Conservation (phyloP, 2,329 filamentous ascomycete genomes). For the Plenodomus lindquistii region DNA sequence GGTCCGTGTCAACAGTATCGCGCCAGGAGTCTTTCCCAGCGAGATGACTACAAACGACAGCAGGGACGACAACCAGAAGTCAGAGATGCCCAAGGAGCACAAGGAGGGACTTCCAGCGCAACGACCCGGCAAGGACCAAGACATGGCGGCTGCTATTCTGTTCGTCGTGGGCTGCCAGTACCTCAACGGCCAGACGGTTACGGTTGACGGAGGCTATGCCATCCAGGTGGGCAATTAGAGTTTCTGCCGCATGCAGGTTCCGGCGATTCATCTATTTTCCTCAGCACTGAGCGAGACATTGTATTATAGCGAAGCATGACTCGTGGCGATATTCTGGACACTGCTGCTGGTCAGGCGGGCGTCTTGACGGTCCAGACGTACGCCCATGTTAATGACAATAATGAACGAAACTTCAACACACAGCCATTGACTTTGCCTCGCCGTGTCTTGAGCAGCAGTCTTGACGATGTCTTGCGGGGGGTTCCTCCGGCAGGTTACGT, state of each 20-base stretch:
- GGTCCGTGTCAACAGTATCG: constrained; percentile 61
- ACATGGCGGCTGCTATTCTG: constrained; percentile 62
- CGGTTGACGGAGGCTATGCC: constrained; percentile 59
- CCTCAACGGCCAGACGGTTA: constrained; percentile 53
- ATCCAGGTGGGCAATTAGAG: constrained; percentile 36
- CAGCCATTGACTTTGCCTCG: not conserved
- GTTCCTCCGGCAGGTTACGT: not conserved
- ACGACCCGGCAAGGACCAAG: constrained; percentile 60
- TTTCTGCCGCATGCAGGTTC: not conserved
- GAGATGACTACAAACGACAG: constrained; percentile 61
- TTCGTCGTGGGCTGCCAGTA: constrained; percentile 57
- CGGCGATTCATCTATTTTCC: not conserved
- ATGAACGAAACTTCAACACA: not conserved
- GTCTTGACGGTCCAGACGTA: too few species aligned
- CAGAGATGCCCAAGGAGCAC: constrained; percentile 56
- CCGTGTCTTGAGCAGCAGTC: not conserved
- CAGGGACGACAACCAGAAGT: constrained; percentile 57
- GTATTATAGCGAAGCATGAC: not conserved
- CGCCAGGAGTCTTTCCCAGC: constrained; percentile 60
- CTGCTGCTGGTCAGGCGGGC: too few species aligned
- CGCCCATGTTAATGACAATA: too few species aligned
- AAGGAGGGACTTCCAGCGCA: constrained; percentile 56
- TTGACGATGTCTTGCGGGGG: not conserved
- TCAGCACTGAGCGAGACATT: not conserved
- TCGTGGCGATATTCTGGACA: not conserved